Conservation (phyloP, 1,284 basidiomycete genomes). For the Afroboletus lepidellus region DNA sequence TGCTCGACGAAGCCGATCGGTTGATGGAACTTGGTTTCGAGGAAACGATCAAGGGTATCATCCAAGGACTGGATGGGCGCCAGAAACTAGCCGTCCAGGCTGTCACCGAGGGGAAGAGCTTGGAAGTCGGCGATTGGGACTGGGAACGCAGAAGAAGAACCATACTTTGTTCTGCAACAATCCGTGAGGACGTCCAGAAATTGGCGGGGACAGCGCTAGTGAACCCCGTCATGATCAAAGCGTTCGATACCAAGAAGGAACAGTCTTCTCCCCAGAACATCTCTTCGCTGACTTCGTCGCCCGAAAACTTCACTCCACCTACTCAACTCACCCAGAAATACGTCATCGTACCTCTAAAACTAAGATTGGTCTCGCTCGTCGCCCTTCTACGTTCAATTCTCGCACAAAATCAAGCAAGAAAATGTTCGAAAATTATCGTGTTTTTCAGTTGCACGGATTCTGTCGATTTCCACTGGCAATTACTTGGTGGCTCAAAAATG, state of each 20-base stretch:
- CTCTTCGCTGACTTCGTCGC: slow-evolving; percentile 17
- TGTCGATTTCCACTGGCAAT: slow-evolving; percentile 94
- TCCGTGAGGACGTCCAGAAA: slow-evolving; percentile 92
- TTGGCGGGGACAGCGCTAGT: slow-evolving; percentile 82
- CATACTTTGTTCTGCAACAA: slow-evolving; percentile 95
- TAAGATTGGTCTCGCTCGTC: slow-evolving; percentile 88
- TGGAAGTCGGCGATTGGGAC: slow-evolving; percentile 83
- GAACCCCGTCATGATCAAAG: slow-evolving; percentile 74
- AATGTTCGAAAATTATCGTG: slow-evolving; percentile 79
- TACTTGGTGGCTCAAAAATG: slow-evolving; percentile 83
- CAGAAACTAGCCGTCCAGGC: slow-evolving; percentile 72
- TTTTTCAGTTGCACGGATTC: slow-evolving; percentile 97
- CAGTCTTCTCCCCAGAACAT: slow-evolving; percentile 12
- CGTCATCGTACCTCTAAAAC: slow-evolving; percentile 88
- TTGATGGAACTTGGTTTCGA: slow-evolving; percentile 98
- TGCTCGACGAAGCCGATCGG: slow-evolving; percentile 96
- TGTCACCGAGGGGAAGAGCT: slow-evolving; percentile 64
- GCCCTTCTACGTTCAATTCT: slow-evolving; percentile 81
- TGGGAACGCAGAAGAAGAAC: slow-evolving; percentile 79
- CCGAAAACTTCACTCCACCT: slow-evolving; percentile 86
- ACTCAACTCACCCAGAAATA: slow-evolving; percentile 95
- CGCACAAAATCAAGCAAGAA: slow-evolving; percentile 50
- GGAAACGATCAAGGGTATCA: slow-evolving; percentile 85
- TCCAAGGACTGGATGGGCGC: slow-evolving; percentile 82
- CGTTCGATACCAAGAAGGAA: slow-evolving; percentile 48